Base-by-base conservation (phyloP, 208 protist species). In the Angomonas ambiguus region DNA sequence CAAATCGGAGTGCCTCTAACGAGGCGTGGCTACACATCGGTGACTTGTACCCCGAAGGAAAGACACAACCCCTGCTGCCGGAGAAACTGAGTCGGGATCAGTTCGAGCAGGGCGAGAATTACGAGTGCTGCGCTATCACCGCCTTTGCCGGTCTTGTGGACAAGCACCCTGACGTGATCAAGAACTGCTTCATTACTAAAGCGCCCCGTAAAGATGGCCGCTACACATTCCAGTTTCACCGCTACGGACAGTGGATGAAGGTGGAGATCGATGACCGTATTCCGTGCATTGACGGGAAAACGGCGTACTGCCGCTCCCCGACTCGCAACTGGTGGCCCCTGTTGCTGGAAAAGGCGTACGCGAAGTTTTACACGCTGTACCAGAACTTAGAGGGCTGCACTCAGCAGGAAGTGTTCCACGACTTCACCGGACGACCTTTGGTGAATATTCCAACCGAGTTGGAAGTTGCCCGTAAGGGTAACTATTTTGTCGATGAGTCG, bases 281-380 rank as follows among this genome's bases (percentile, higher is more conserved):
- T 61, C 76, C 82, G 2, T 59, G 71, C 38, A 75, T 79, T 27
- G 79, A 85, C 16, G 81, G 71, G 38, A 62, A 75, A 53, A 79
- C 81, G 56, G 60, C 89, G 34, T 91, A 77, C 70, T 80, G 75
- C 71, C 80, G 79, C 57, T 86, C 83, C 18, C 81, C 82, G 28
- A 87, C 79, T 31, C 69, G 67, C 42, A 79, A 87, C 71, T 85
- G 78, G 80, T 93, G 87, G 87, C 83, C 87, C 57, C 69, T 83
- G 69, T 67, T 79, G 72, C 77, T 83, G 69, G 77, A 83, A 69
- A 83, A 83, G 77, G 77, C 87, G 32, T 88, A 93, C 71, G 87
- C 87, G 33, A 93, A 93, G 75, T 87, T 91, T 68, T 91, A 93
- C 82, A 87, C 76, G 22, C 62, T 74, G n/a, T 93, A 87, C 55